These are phyloP conservation scores for Neocucurbitaria cava DNA, from an alignment of 2,329 filamentous ascomycete species.

Conservation along the genomic window DNA sequence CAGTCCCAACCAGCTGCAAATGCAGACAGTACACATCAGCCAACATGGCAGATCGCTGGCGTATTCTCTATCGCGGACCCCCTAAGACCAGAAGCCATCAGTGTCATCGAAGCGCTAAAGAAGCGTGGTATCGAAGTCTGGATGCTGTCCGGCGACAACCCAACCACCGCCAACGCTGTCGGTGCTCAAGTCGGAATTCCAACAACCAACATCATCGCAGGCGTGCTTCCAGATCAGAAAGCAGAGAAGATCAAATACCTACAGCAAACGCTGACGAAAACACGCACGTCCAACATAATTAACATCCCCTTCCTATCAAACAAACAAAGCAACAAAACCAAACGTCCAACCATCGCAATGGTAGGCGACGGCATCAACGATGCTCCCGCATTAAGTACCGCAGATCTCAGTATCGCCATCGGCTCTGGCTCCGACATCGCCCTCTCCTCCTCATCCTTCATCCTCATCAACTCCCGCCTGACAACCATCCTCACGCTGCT, in stretches of 20 bases:
- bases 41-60: slow-evolving; percentile 60
- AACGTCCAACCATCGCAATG: slow-evolving; percentile 73
- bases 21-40: background rate
- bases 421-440: slow-evolving; percentile 84
- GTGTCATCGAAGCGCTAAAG: slow-evolving; percentile 70
- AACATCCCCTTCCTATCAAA: slow-evolving; percentile 20
- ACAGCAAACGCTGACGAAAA: slow-evolving; percentile 44
- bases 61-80: slow-evolving; percentile 82
- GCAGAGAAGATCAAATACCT: slow-evolving; percentile 69
- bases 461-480: slow-evolving; percentile 76
- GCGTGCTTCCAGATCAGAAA: slow-evolving; percentile 85
- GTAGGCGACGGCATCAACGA: slow-evolving; percentile 90
- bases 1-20: background rate
- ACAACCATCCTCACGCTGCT: slow-evolving; percentile 75
- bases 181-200: slow-evolving; percentile 78
- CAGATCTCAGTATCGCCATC: slow-evolving; percentile 84
- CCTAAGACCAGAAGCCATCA: slow-evolving; percentile 73
- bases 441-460: slow-evolving; percentile 81
- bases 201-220: slow-evolving; percentile 77
- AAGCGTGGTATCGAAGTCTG: slow-evolving; percentile 75
- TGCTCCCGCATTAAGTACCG: slow-evolving; percentile 77
- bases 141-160: slow-evolving; percentile 94
- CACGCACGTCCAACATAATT: slow-evolving; percentile 23
- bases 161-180: slow-evolving; percentile 81
- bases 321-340: slow-evolving; percentile 1